phyloP scores from a whole-genome alignment of 2,329 filamentous ascomycete genomes.

The Sporothrix phasma region DNA sequence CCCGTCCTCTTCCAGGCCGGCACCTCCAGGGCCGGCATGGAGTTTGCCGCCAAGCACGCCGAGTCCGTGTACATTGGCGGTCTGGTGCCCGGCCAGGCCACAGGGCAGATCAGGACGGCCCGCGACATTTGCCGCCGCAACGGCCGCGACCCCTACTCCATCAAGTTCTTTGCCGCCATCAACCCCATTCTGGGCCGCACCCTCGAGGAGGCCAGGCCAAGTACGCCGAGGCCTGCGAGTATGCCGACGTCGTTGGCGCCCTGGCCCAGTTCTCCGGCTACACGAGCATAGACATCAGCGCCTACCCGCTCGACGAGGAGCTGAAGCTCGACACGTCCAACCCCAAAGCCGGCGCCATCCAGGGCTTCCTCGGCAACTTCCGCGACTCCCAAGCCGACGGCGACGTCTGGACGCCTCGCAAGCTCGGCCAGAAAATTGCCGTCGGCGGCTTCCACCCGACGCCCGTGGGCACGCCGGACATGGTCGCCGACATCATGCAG shows the following conservation, averaged over 20 bases:
- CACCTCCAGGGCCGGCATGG: slow-evolving; percentile 19
- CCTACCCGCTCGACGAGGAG: slow-evolving; percentile 21
- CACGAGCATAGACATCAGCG: slow-evolving; percentile 21
- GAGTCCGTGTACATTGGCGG: slow-evolving; percentile 16
- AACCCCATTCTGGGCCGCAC: slow-evolving; percentile 18
- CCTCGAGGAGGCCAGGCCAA: slow-evolving; percentile 20
- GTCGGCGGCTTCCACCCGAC: slow-evolving; percentile 20
- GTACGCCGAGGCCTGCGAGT: slow-evolving; percentile 13
- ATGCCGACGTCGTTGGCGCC: slow-evolving; percentile 19
- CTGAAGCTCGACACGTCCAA: too few relatives aligned
- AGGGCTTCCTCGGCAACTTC: too few relatives aligned
- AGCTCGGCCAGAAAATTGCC: too few relatives aligned
- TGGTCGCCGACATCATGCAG: slow-evolving; percentile 59
- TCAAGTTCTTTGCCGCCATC: slow-evolving; percentile 19
- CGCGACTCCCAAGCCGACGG: too few relatives aligned
- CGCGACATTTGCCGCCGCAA: slow-evolving; percentile 11
- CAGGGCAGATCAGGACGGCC: slow-evolving; percentile 13
- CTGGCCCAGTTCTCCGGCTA: slow-evolving; percentile 17
- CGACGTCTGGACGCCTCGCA: too few relatives aligned
- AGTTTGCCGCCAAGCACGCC: slow-evolving; percentile 21
- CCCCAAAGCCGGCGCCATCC: too few relatives aligned
- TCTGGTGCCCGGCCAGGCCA: neutral
- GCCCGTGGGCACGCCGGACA: slow-evolving; percentile 52
- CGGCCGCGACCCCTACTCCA: slow-evolving; percentile 16
- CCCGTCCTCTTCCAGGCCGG: slow-evolving; percentile 22